A percentile compares a stretch with the other conserved stretches of the same genome.
phyloP scores from a whole-genome alignment of 1,284 basidiomycete species.

The Leccinum fallax region DNA sequence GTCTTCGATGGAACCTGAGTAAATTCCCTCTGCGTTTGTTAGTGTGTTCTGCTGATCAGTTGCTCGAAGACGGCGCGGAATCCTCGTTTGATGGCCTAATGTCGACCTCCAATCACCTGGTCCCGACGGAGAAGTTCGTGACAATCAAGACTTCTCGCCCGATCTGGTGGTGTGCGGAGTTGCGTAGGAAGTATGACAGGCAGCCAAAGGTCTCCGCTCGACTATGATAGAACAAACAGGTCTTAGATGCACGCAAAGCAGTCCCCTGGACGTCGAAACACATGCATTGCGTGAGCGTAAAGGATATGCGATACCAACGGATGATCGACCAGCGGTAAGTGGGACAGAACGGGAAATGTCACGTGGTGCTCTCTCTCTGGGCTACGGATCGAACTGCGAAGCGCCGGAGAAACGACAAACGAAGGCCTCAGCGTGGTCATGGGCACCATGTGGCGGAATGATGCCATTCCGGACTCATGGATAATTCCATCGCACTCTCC shows the following conservation, averaged over 20 bases:
- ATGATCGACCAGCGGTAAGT: neutral
- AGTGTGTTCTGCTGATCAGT: slow-evolving; percentile 6
- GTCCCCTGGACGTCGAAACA: neutral
- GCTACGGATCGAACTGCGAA: neutral
- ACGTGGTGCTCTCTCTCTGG: neutral
- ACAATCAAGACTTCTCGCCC: slow-evolving; percentile 78
- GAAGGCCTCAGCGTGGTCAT: neutral
- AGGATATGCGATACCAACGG: neutral
- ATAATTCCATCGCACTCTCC: too few species aligned
- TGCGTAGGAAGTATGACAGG: slow-evolving; percentile 25
- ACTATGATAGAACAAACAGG: neutral
- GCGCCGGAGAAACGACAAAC: neutral
- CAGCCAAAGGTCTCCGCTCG: neutral
- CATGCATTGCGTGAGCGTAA: neutral
- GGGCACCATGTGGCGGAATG: neutral
- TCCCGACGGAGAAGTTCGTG: slow-evolving; percentile 62
- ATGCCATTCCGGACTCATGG: neutral
- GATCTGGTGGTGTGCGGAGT: slow-evolving; percentile 88
- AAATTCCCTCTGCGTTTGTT: slow-evolving; percentile 26
- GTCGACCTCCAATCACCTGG: slow-evolving; percentile 91
- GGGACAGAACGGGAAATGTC: neutral
- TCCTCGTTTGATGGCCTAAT: slow-evolving; percentile 83
- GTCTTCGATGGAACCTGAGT: slow-evolving; percentile 92
- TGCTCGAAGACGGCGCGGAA: slow-evolving; percentile 48
- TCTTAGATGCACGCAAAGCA: neutral